Evolutionary conservation across 2,329 filamentous ascomycete species (phyloP).

Genomic region (Aspergillus sp.): DNA sequence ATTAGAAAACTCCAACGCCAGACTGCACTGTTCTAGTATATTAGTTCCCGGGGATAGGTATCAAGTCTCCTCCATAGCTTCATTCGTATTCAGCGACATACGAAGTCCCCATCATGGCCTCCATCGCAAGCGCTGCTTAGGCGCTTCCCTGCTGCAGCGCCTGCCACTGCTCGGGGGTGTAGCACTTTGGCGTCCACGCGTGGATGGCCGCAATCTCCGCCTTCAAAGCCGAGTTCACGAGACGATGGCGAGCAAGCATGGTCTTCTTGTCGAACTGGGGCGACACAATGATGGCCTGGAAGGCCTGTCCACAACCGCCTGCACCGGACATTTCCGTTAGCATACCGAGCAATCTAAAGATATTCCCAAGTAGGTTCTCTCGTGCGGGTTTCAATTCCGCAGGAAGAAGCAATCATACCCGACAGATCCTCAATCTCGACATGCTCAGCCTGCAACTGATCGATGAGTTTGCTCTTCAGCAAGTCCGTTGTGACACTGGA

Average conservation of each 20-base stretch:
- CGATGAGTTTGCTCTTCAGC: slow-evolving; percentile 65
- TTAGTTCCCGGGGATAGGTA: slow-evolving; percentile 14
- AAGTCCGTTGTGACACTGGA: slow-evolving; percentile 69
- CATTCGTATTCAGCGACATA: background rate
- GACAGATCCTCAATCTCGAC: slow-evolving; percentile 91
- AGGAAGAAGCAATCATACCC: slow-evolving; percentile 53
- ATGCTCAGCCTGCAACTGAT: slow-evolving; percentile 70
- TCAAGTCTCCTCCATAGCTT: background rate
- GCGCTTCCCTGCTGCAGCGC: slow-evolving; percentile 51
- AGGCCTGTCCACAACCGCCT: slow-evolving; percentile 71
- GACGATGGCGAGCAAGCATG: slow-evolving; percentile 78
- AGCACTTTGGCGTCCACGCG: slow-evolving; percentile 92
- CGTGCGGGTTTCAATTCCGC: background rate
- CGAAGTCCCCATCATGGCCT: too few relatives aligned
- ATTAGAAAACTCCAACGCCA: slow-evolving; percentile 17
- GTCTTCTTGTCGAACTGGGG: slow-evolving; percentile 67
- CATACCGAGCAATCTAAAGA: background rate
- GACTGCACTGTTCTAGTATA: slow-evolving; percentile 13
- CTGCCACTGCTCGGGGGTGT: slow-evolving; percentile 87
- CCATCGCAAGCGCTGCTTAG: background rate
- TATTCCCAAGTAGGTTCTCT: background rate
- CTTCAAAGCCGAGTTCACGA: slow-evolving; percentile 81
- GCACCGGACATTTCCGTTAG: slow-evolving; percentile 2
- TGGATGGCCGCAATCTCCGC: slow-evolving; percentile 87
- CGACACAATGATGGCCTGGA: slow-evolving; percentile 68